These are phyloP conservation scores for Coemansia interrupta DNA, from an alignment of 192 early-diverging fungal genomes.

Conservation along the genomic window DNA sequence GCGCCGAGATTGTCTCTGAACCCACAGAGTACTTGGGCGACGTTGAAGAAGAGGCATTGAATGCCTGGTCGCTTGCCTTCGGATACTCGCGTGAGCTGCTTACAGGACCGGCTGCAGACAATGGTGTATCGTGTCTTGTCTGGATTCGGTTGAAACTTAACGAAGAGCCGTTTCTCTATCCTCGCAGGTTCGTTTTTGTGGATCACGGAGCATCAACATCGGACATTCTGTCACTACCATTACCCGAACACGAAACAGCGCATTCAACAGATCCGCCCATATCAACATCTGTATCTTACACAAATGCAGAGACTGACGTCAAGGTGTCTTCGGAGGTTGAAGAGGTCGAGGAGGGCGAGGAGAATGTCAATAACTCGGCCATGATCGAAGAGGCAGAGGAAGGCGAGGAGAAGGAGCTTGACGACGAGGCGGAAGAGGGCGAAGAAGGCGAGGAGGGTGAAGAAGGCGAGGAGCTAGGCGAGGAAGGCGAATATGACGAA, in stretches of 20 bases:
- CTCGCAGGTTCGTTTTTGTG: slow-evolving; percentile 27
- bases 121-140: slow-evolving; percentile 13
- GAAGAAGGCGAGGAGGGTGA: slow-evolving; percentile 42
- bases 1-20: slow-evolving; percentile 23
- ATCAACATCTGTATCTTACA: neutral
- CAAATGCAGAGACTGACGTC: neutral
- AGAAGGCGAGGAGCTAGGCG: slow-evolving; percentile 34
- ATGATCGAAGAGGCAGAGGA: neutral
- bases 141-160: slow-evolving; percentile 22
- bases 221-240: neutral
- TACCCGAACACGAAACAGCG: no score
- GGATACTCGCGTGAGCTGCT: slow-evolving; percentile 26
- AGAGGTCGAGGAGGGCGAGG: slow-evolving; percentile 12
- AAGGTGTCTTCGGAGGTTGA: neutral
- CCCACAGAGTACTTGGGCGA: slow-evolving; percentile 15
- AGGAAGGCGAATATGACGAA: slow-evolving; percentile 42
- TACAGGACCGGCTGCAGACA: neutral
- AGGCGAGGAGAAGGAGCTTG: slow-evolving; percentile 14
- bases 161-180: slow-evolving; percentile 42
- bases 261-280: neutral
- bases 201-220: slow-evolving; percentile 5
- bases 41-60: slow-evolving; percentile 19
- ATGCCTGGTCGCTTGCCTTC: slow-evolving; percentile 33
- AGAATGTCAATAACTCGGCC: neutral
- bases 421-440: slow-evolving; percentile 6